Percentiles rank a stretch among this genome's conserved stretches.
These are phyloP conservation scores for Physcomitrium patens DNA, from an alignment of 225 moss, liverwort and hornwort genomes.

Conservation along the genomic window DNA sequence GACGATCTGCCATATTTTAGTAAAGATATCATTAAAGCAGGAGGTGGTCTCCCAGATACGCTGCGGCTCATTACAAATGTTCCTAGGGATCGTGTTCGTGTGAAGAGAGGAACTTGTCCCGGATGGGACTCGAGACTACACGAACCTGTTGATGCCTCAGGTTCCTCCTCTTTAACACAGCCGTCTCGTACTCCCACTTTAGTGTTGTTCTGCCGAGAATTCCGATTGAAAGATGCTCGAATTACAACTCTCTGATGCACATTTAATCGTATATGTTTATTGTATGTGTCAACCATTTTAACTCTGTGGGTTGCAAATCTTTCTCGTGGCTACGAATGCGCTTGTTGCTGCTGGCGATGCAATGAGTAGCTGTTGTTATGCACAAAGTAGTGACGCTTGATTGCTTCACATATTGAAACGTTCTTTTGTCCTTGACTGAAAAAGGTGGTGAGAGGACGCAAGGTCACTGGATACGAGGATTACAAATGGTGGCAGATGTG, in stretches of 20 bases:
- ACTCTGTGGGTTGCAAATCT: neutral
- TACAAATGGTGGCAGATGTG: constrained; percentile 95
- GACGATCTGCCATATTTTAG: constrained; percentile 52
- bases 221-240: neutral
- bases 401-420: neutral
- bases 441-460: constrained; percentile 32
- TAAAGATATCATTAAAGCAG: constrained; percentile 44
- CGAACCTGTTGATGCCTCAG: constrained; percentile 46
- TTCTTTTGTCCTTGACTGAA: constrained; percentile 29
- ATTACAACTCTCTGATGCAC: neutral
- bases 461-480: constrained; percentile 75
- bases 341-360: neutral
- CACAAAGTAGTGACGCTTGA: neutral
- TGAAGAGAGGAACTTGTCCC: constrained; percentile 59
- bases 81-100: constrained; percentile 56
- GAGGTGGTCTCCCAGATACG: constrained; percentile 54
- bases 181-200: neutral
- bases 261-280: neutral
- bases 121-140: constrained; percentile 57
- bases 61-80: constrained; percentile 53
- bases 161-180: constrained; percentile 15
- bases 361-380: neutral
- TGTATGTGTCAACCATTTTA: neutral
- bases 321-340: constrained; percentile 3
- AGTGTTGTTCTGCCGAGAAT: neutral